Evolutionary conservation across 1,284 basidiomycete genomes (phyloP).

Genomic region (Kalmanozyma brasiliensis): DNA sequence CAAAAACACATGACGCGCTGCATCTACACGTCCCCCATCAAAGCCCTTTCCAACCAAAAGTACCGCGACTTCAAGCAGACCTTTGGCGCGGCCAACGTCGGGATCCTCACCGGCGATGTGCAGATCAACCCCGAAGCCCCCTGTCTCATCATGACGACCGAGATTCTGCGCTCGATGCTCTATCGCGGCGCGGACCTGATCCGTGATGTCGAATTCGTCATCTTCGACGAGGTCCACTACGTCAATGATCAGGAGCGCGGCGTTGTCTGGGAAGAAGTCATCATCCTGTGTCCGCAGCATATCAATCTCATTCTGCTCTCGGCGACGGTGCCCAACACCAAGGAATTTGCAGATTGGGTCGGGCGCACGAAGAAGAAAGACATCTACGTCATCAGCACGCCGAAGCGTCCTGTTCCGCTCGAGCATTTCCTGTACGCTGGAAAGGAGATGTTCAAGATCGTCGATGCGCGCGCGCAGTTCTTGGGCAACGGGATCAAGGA

Average conservation of each 20-base stretch:
- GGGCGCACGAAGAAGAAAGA: slow-evolving; percentile 99
- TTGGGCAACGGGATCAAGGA: slow-evolving; percentile 72
- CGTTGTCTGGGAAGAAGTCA: slow-evolving; percentile 99
- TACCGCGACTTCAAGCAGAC: slow-evolving; percentile 98
- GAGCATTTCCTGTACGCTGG: slow-evolving; percentile 97
- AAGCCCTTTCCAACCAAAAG: slow-evolving; percentile 98
- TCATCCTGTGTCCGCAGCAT: slow-evolving; percentile 74
- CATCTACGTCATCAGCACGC: slow-evolving; percentile 97
- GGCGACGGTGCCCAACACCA: slow-evolving; percentile 97
- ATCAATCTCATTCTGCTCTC: slow-evolving; percentile 78
- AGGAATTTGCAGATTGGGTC: slow-evolving; percentile 99
- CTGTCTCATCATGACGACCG: slow-evolving; percentile 90
- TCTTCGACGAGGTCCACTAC: slow-evolving; percentile 99
- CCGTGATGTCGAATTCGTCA: slow-evolving; percentile 98
- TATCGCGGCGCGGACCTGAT: slow-evolving; percentile 89
- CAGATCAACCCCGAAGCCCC: slow-evolving; percentile 98
- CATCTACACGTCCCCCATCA: slow-evolving; percentile 99
- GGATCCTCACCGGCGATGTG: slow-evolving; percentile 97
- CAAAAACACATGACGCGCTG: slow-evolving; percentile 98
- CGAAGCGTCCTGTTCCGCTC: slow-evolving; percentile 93
- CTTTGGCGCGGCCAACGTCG: slow-evolving; percentile 89
- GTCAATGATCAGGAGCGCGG: slow-evolving; percentile 99
- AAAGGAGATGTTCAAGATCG: slow-evolving; percentile 89
- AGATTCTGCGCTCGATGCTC: slow-evolving; percentile 94
- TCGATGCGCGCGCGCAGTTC: slow-evolving; percentile 85